Evolutionary conservation across 2,329 filamentous ascomycete genomes (phyloP), one percentile per base, ranked within the genome.

Genomic region (Aspergillus proliferans): DNA sequence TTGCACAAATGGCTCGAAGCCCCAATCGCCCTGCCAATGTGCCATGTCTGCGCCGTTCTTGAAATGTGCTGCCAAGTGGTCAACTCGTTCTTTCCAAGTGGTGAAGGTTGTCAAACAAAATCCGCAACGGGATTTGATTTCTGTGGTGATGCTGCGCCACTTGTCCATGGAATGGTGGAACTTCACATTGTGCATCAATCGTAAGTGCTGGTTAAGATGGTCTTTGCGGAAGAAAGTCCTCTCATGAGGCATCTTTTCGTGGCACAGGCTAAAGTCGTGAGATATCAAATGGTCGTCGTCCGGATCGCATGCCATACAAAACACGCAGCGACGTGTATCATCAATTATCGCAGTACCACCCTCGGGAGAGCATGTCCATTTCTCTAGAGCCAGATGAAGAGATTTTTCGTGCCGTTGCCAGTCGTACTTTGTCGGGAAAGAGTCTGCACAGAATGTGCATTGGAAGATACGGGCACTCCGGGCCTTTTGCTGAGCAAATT

Each of bases 161-260:
- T 68, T 67, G 22, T 83, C 77, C 80, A 83, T 83, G 46, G 70
- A 73, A 1, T 71, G 56, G 2, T 71, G 71, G 62, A 82, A 75
- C 53, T 79, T 79, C 55, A 76, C 77, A 52, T 74, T 73, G 58
- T 84, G 81, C 72, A 83, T 81, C 47, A 83, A 66, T 33, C 79
- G 73, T 28, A 83, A 64, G 61, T 84, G 81, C 57, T 84, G 81
- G 45, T 80, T 75, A 10, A 84, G 71, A 58, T 84, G 81, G 57
- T 84, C 81, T 62, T 83, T 83, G 22, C 81, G 71, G 58, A 80
- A 83, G 61, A 83, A 84, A 0, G 79, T 83, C 33, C 81, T 73
- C 49, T 82, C 78, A 42, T 81, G 76, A 1, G 76, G 54, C 3
- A 78, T 78, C 61, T 84, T 84, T 54, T 83, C 79, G 55, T 80